Conservation (phyloP, 495 filamentous ascomycete species). For the Durotheca rogersii region DNA sequence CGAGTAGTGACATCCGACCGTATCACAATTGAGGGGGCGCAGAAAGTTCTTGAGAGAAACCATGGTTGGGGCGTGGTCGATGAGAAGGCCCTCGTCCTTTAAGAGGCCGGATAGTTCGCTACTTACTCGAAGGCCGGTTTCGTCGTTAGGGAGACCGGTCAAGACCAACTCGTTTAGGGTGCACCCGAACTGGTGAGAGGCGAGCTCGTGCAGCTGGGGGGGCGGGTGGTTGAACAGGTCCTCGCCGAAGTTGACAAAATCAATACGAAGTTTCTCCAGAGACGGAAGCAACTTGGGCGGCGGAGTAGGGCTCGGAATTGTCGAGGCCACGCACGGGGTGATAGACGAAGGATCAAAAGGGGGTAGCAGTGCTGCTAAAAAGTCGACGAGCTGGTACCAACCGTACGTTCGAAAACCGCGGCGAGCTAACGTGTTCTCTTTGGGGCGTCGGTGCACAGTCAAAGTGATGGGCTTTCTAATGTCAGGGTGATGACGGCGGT, state of each 20-base stretch:
- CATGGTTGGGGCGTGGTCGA: slow-evolving; percentile 39
- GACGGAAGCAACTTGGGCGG: slow-evolving; percentile 44
- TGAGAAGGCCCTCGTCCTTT: slow-evolving; percentile 47
- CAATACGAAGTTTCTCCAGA: slow-evolving; percentile 45
- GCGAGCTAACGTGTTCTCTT: slow-evolving; percentile 38
- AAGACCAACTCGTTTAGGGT: slow-evolving; percentile 47
- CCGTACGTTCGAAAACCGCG: slow-evolving; percentile 49
- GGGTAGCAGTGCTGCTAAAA: slow-evolving; percentile 43
- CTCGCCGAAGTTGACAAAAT: slow-evolving; percentile 49
- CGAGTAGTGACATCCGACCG: slow-evolving; percentile 17
- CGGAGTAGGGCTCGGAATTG: background rate
- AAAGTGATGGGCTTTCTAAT: slow-evolving; percentile 36
- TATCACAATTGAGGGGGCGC: slow-evolving; percentile 26
- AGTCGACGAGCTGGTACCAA: slow-evolving; percentile 50
- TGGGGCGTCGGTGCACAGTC: slow-evolving; percentile 33
- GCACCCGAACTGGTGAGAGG: slow-evolving; percentile 45
- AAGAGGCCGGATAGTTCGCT: slow-evolving; percentile 42
- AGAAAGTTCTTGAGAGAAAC: slow-evolving; percentile 34
- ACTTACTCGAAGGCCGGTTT: slow-evolving; percentile 36
- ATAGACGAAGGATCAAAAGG: slow-evolving; percentile 34
- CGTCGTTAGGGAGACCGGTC: slow-evolving; percentile 44
- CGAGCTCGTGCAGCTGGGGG: slow-evolving; percentile 36
- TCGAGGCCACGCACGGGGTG: background rate
- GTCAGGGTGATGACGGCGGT: slow-evolving; percentile 31
- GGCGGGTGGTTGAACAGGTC: slow-evolving; percentile 37